These are phyloP conservation scores for Metarhizium rileyi DNA, from an alignment of 2,329 filamentous ascomycete genomes.

Conservation along the genomic window DNA sequence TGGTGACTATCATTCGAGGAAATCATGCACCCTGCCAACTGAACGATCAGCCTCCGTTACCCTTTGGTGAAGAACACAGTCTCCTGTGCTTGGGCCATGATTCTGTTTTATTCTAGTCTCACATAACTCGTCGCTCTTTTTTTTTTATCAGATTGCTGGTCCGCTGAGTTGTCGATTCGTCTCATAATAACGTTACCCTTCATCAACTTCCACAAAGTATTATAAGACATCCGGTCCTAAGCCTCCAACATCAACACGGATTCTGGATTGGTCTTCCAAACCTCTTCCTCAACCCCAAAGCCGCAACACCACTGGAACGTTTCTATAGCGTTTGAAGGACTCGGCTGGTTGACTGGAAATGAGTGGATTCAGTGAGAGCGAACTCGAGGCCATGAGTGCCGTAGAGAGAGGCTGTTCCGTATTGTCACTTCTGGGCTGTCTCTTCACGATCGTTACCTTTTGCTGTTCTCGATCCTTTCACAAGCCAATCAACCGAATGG, in stretches of 20 bases:
- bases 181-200: background rate
- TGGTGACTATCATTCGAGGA: background rate
- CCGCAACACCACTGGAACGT: background rate
- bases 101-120: background rate
- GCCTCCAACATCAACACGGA: background rate
- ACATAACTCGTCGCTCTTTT: background rate
- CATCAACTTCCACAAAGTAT: background rate
- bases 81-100: background rate
- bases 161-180: background rate
- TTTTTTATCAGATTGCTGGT: background rate
- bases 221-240: background rate
- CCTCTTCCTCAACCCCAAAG: background rate
- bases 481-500: conserved; percentile 77
- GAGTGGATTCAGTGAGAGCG: conserved; percentile 11
- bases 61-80: background rate
- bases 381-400: conserved; percentile 45
- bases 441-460: conserved; percentile 66
- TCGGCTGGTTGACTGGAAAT: background rate
- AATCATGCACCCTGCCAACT: background rate
- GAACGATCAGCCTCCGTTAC: background rate
- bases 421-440: conserved; percentile 59
- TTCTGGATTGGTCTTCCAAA: background rate
- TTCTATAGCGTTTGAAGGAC: background rate
- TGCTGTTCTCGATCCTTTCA: conserved; percentile 58
- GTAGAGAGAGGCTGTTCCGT: conserved; percentile 61